Evolutionary conservation across 306 rosid genomes (phyloP).

Genomic region (Myrica gale): DNA sequence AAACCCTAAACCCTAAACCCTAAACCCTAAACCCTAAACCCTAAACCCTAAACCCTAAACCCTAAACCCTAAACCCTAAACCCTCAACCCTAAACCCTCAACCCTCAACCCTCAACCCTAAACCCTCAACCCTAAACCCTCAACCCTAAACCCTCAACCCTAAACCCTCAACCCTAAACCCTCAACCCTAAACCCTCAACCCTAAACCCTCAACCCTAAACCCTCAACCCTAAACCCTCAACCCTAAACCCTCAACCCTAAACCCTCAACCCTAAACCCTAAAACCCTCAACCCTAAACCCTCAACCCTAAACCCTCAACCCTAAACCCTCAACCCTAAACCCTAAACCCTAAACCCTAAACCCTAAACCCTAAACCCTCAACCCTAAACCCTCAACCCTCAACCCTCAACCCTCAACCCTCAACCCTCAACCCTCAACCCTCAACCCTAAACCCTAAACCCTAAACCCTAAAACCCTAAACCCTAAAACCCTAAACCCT

Average conservation of each 20-base stretch:
- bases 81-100: neutral
- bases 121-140: neutral
- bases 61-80: neutral
- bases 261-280: slow-evolving; percentile 18
- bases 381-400: slow-evolving; percentile 23
- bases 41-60: neutral
- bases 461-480: slow-evolving; percentile 21
- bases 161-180: neutral
- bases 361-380: neutral
- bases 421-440: slow-evolving; percentile 16
- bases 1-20: slow-evolving; percentile 20
- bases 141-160: slow-evolving; percentile 14
- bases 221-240: slow-evolving; percentile 2
- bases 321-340: slow-evolving; percentile 20
- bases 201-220: slow-evolving; percentile 13
- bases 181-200: slow-evolving; percentile 8
- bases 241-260: neutral
- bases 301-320: slow-evolving; percentile 15
- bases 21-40: slow-evolving; percentile 17
- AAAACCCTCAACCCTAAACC: slow-evolving; percentile 24
- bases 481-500: slow-evolving; percentile 21
- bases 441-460: slow-evolving; percentile 13
- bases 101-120: slow-evolving; percentile 1
- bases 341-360: slow-evolving; percentile 6
- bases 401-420: slow-evolving; percentile 23